These are phyloP conservation scores for Hypoxylon fuscum DNA, from an alignment of 495 filamentous ascomycete species.

Conservation along the genomic window DNA sequence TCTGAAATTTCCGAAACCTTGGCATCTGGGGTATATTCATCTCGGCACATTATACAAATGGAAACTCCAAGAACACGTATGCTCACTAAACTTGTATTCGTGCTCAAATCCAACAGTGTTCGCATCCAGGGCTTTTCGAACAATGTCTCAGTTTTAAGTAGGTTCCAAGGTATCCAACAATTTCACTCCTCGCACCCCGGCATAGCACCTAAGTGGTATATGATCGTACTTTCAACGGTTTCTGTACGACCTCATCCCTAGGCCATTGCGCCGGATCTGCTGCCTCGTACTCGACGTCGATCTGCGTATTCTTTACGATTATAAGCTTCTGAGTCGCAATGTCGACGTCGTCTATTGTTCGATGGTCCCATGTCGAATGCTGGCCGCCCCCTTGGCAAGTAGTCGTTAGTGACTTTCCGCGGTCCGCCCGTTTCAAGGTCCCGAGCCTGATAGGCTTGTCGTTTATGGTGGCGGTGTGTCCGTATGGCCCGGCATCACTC, in stretches of 20 bases:
- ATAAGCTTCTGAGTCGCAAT: conserved; percentile 14
- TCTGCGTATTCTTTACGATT: conserved; percentile 30
- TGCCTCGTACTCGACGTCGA: conserved; percentile 22
- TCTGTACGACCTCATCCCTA: not conserved
- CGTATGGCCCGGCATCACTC: not conserved
- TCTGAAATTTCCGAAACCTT: too few relatives aligned
- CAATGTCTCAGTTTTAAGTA: too few relatives aligned
- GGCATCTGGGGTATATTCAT: too few relatives aligned
- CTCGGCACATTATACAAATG: too few relatives aligned
- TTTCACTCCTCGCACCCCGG: too few relatives aligned
- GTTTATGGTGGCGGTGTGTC: not conserved
- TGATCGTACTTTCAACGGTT: too few relatives aligned
- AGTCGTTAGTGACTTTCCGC: conserved; percentile 8
- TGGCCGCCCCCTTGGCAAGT: conserved; percentile 2
- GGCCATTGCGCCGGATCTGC: not conserved
- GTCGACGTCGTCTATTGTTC: not conserved
- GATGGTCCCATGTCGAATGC: not conserved
- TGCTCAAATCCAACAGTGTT: too few relatives aligned
- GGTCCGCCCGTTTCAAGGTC: not conserved
- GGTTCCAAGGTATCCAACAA: too few relatives aligned
- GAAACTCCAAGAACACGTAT: too few relatives aligned
- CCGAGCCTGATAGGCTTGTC: not conserved
- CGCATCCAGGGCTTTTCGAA: too few relatives aligned
- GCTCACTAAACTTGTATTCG: too few relatives aligned
- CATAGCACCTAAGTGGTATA: too few relatives aligned